phyloP scores from a whole-genome alignment of 1,139 yeast genomes.

The Sugiyamaella paludigena region DNA sequence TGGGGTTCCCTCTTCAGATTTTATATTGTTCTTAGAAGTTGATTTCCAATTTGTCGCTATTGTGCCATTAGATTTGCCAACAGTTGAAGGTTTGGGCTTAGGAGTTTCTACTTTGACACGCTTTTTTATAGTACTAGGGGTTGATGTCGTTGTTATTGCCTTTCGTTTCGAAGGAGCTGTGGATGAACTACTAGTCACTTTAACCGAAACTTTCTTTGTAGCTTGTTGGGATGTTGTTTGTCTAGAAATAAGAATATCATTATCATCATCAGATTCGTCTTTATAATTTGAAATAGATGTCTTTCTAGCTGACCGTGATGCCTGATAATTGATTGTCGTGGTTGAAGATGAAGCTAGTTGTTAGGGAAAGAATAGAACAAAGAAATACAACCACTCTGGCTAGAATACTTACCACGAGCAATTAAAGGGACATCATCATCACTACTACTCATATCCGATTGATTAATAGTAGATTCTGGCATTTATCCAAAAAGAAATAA shows the following conservation, averaged over 20 bases:
- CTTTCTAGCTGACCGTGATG: neutral
- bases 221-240: conserved; percentile 5
- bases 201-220: conserved; percentile 14
- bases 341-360: no score
- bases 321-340: no score
- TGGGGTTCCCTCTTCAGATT: conserved; percentile 12
- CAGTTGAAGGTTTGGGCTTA: conserved; percentile 3
- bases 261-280: conserved; percentile 14
- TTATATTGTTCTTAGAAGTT: neutral
- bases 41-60: conserved; percentile 4
- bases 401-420: conserved; percentile 6
- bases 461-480: conserved; percentile 11
- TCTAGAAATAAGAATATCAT: conserved; percentile 11
- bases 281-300: conserved; percentile 1
- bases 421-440: conserved; percentile 18
- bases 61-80: neutral
- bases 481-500: neutral
- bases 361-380: no score
- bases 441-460: conserved; percentile 13
- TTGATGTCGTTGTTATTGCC: neutral
- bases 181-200: neutral
- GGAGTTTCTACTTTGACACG: conserved; percentile 4
- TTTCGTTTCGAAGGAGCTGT: neutral
- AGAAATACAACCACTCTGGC: no score
- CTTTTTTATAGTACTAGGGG: conserved; percentile 2